Evolutionary conservation across 306 rosid species (phyloP), one percentile per base, ranked within the genome.

Genomic region (Carpinus viminea): DNA sequence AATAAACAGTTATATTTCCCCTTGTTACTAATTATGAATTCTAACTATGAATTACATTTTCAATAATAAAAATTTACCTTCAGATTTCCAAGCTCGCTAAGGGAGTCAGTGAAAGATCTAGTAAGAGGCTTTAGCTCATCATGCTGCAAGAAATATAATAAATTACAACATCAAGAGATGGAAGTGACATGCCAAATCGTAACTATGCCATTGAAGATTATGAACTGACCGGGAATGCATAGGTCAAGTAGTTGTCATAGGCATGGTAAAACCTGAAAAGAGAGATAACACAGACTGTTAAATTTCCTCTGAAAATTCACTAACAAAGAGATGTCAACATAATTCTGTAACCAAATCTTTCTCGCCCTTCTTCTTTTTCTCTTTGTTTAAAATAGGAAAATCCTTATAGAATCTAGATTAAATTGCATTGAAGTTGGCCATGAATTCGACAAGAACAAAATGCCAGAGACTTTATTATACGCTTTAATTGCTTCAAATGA

Each of bases 61-160:
- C 21, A 24, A n/a, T 18, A 50, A 62, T 73, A 17, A 61, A 41
- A 62, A 59, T 45, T 75, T 76, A 95, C 98, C 90, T 86, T 93
- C 81, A 95, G 83, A 89, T 95, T 95, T 75, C 99, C 99, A 62
- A 95, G 90, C 87, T 95, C 98, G 51, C 93, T 87, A 21, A 95
- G 89, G 82, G 99, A 95, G 77, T 95, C 84, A 1, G 99, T 95
- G 84, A 82, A 95, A 61, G 88, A 82, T 89, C 90, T 92, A 26
- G 97, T 83, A 9, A 95, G 89, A 80, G 99, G 99, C 83, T 95
- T 95, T 57, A 93, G 86, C 85, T 95, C 99, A 80, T 95, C 99
- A 54, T 95, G 98, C 99, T 93, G 91, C 88, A 89, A 85, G 53
- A 3, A 74, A 55, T 13, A 70, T 18, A 26, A 45, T 52, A 80